Conservation (phyloP, 2,329 filamentous ascomycete genomes). For the Fusarium protoensiforme region DNA sequence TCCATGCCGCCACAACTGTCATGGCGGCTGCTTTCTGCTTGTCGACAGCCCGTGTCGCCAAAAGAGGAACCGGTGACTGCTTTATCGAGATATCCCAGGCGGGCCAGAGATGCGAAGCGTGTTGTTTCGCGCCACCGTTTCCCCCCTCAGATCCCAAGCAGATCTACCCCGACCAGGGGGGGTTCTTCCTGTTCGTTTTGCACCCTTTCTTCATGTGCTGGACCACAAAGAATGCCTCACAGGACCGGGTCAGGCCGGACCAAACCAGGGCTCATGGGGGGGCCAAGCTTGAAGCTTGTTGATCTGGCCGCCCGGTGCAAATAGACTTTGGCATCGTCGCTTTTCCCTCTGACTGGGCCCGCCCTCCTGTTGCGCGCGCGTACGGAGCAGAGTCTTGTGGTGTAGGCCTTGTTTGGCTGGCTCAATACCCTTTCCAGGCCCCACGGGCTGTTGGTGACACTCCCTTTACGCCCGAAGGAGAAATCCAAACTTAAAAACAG, state of each 20-base stretch:
- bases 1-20: slow-evolving; percentile 39
- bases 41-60: not conserved
- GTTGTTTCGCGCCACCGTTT: slow-evolving; percentile 28
- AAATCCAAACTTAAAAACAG: slow-evolving; percentile 32
- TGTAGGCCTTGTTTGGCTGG: slow-evolving; percentile 28
- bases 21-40: slow-evolving; percentile 4
- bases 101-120: slow-evolving; percentile 18
- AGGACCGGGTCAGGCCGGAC: slow-evolving; percentile 32
- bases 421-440: slow-evolving; percentile 20
- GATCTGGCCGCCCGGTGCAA: slow-evolving; percentile 33
- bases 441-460: slow-evolving; percentile 20
- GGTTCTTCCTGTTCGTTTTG: slow-evolving; percentile 8
- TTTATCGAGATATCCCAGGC: slow-evolving; percentile 26
- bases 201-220: not conserved
- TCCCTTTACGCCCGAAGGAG: slow-evolving; percentile 25
- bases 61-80: slow-evolving; percentile 14
- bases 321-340: slow-evolving; percentile 42
- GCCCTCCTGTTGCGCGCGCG: slow-evolving; percentile 17
- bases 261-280: slow-evolving; percentile 24
- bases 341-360: slow-evolving; percentile 16
- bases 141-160: slow-evolving; percentile 21
- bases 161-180: slow-evolving; percentile 15
- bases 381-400: slow-evolving; percentile 15
- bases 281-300: slow-evolving; percentile 30
- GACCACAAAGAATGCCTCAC: not conserved